phyloP scores from a whole-genome alignment of 805 yeast genomes.

The Starmera pachycereana region DNA sequence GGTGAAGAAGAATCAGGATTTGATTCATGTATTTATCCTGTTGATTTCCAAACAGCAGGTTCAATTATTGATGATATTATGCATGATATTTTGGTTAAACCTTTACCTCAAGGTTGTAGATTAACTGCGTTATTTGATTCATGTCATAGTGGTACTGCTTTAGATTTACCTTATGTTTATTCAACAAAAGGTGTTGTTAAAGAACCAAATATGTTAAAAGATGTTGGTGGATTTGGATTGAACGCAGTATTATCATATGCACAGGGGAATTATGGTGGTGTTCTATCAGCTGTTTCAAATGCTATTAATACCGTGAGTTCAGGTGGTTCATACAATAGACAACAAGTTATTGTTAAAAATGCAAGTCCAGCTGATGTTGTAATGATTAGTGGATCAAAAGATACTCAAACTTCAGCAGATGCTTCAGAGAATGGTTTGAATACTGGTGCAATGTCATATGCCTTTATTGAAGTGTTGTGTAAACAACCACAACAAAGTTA shows the following conservation, averaged over 20 bases:
- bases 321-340: constrained; percentile 28
- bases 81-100: constrained; percentile 60
- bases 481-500: constrained; percentile 59
- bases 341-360: constrained; percentile 33
- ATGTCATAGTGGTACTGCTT: constrained; percentile 77
- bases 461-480: constrained; percentile 56
- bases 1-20: constrained; percentile 71
- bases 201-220: constrained; percentile 71
- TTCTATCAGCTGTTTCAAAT: constrained; percentile 33
- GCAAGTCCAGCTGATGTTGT: constrained; percentile 72
- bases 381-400: constrained; percentile 73
- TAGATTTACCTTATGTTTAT: constrained; percentile 73
- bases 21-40: constrained; percentile 66
- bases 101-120: constrained; percentile 64
- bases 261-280: constrained; percentile 38
- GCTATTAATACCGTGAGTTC: constrained; percentile 29
- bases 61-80: constrained; percentile 64
- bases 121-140: constrained; percentile 76
- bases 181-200: constrained; percentile 77
- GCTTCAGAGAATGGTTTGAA: constrained; percentile 59
- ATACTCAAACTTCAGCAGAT: constrained; percentile 77
- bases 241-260: constrained; percentile 50
- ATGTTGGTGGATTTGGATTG: constrained; percentile 59
- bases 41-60: constrained; percentile 60
- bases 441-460: constrained; percentile 82